These are phyloP conservation scores for Heterobasidion occidentale DNA, from an alignment of 1,284 basidiomycete species.

Conservation along the genomic window DNA sequence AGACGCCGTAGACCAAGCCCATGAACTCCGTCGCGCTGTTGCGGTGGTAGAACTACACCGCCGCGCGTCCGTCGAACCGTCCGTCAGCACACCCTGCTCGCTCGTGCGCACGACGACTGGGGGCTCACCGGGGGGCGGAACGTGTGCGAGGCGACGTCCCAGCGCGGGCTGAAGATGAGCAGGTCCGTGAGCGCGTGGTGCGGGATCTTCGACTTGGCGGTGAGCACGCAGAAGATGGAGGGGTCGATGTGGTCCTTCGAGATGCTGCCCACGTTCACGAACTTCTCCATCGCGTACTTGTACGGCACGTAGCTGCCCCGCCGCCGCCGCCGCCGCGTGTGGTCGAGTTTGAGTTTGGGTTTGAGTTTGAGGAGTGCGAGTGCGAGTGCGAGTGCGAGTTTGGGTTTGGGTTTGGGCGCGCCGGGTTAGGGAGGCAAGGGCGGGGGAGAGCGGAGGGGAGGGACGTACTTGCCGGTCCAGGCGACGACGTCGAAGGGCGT, in stretches of 20 bases:
- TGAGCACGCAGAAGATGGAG: conserved; percentile 59
- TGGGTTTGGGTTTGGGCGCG: too few species aligned
- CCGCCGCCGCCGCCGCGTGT: too few species aligned
- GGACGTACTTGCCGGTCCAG: conserved; percentile 54
- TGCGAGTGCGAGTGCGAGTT: too few species aligned
- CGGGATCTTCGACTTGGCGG: conserved; percentile 50
- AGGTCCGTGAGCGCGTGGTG: conserved; percentile 54
- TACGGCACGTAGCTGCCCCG: conserved; percentile 56
- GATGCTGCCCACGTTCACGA: conserved; percentile 58
- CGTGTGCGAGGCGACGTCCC: conserved; percentile 50
- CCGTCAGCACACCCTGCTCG: background rate
- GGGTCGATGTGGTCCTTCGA: conserved; percentile 60
- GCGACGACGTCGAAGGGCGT: conserved; percentile 72
- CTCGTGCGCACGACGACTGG: background rate
- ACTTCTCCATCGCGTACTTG: conserved; percentile 64
- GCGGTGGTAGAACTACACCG: conserved; percentile 52
- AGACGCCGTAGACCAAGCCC: conserved; percentile 51
- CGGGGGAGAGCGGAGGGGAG: too few species aligned
- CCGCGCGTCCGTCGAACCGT: background rate
- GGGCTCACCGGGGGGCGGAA: conserved; percentile 31
- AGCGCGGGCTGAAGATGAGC: conserved; percentile 53
- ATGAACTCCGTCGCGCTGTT: conserved; percentile 58
- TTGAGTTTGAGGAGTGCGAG: too few species aligned
- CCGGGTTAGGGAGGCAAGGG: too few species aligned
- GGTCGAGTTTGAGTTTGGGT: background rate